Evolutionary conservation across 768 basidiomycete genomes (phyloP), one percentile per base, ranked within the genome.

Genomic region (Austroboletus eburneus): DNA sequence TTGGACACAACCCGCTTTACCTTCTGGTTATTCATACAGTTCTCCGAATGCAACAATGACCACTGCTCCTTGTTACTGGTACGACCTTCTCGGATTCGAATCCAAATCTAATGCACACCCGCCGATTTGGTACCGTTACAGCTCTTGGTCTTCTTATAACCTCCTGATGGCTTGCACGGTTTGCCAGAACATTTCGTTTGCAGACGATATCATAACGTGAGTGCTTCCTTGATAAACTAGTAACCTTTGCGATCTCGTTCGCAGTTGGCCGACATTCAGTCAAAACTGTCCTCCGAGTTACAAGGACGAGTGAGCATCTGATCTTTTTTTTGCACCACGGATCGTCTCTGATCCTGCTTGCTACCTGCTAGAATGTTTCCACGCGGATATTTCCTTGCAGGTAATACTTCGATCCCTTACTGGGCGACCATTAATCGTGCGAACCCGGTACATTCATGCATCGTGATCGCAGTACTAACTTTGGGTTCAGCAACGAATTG

Each of bases 71-170:
- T 65, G 64, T 37, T 65, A 67, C 23, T 65, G 64, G 64, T 67
- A 48, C 2, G 59, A 27, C 22, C n/a, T 5, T 9, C 21, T 20
- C 6, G 8, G 23, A 32, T 18, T 39, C 6, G 7, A 27, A 23
- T 45, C 14, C 9, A 7, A 30, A 41, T 6, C 4, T 20, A 16
- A 16, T 32, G 43, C 30, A 41, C n/a, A 13, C n/a, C n/a, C n/a
- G n/a, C n/a, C n/a, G n/a, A n/a, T n/a, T n/a, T n/a, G n/a, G n/a
- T 33, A 1, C 21, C 29, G 14, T 32, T 4, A 25, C 27, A 81
- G 79, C 39, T 80, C 79, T 1, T 80, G 78, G 78, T 69, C 73
- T 20, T 74, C 71, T 10, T 81, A 81, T 48, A 81, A 81, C 45
- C 63, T 80, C 13, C 58, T 78, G 48, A 72, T 71, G 55, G 79